Evolutionary conservation across 2,329 filamentous ascomycete genomes (phyloP), one percentile per base, ranked within the genome.

Genomic region (Macrophomina pseudophaseolina): DNA sequence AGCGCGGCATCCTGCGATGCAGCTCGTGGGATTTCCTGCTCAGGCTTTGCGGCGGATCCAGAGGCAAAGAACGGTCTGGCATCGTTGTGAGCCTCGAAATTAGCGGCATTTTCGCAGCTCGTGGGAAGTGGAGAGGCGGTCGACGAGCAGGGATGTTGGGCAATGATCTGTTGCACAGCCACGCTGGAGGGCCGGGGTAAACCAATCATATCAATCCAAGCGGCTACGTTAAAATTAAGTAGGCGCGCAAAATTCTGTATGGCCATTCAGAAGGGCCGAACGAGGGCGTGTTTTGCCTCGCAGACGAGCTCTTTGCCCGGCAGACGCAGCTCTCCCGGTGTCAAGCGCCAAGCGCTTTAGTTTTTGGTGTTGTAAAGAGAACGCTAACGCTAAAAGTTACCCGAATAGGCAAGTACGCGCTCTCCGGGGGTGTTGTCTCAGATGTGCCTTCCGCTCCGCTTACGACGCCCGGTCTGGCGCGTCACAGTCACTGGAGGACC

Each of bases 121-220:
- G 58, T 62, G 58, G 58, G 58, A 62, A 62, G 58, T 62, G 58
- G 58, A 62, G 58, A 62, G 58, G 58, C 58, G 58, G 58, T 62
- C 58, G 58, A 38, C 42, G 58, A 48, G 58, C 58, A 62, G 58
- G 58, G 58, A 62, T 62, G 58, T 62, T 62, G 58, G 58, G 58
- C 58, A 62, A 62, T 62, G 58, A 62, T 62, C 58, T 62, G 58
- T 62, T 62, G 58, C 58, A 62, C 58, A 62, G 58, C 58, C 58
- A 62, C 58, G 58, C 58, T 62, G 58, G 23, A 62, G 58, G 58
- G 58, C 58, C 58, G 58, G 58, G 58, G 58, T 62, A 48, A 23
- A 49, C 58, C 58, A 62, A 62, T 62, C 58, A 62, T 62, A 49
- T 62, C 58, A 62, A 8, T 5, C 12, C 58, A 49, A 38, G 44